These are phyloP conservation scores for Stephanodiscus minutulus DNA, from an alignment of 108 stramenopile genomes.

Conservation along the genomic window DNA sequence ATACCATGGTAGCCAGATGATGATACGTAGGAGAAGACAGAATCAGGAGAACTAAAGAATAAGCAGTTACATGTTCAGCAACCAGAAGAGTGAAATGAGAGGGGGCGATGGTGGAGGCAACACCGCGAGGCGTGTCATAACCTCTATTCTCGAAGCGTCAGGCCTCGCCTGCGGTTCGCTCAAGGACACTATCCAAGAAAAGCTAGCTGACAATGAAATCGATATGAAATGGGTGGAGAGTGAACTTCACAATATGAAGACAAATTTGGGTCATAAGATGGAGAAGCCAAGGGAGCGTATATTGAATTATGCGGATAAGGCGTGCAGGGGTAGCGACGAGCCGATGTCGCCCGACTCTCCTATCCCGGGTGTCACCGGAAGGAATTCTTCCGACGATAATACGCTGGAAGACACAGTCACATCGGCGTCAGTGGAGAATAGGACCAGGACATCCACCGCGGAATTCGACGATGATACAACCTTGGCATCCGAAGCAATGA, in stretches of 20 bases:
- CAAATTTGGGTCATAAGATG: conserved; percentile 10
- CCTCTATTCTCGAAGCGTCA: conserved; percentile 38
- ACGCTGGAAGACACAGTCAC: conserved; percentile 11
- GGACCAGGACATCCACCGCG: not conserved
- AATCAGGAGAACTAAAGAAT: not conserved
- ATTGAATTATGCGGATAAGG: conserved; percentile 19
- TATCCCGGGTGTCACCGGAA: conserved; percentile 9
- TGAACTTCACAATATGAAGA: conserved; percentile 28
- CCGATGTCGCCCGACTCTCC: not conserved
- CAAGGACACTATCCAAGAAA: conserved; percentile 31
- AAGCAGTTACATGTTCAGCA: conserved; percentile 9
- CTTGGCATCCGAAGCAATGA: conserved; percentile 9
- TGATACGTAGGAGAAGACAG: too few species aligned
- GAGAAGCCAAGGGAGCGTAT: conserved; percentile 21
- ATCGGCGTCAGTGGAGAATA: not conserved
- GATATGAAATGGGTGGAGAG: conserved; percentile 37
- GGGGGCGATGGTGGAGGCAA: conserved; percentile 8
- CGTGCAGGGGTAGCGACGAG: conserved; percentile 2
- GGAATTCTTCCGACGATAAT: conserved; percentile 6
- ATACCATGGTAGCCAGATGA: too few species aligned
- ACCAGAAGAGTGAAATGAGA: not conserved
- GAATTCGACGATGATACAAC: conserved; percentile 14
- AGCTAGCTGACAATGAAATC: conserved; percentile 30
- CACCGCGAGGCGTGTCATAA: conserved; percentile 28
- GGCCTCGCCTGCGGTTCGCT: conserved; percentile 43